Conservation (phyloP, 1,284 basidiomycete species). For the Trichosporon sp. region DNA sequence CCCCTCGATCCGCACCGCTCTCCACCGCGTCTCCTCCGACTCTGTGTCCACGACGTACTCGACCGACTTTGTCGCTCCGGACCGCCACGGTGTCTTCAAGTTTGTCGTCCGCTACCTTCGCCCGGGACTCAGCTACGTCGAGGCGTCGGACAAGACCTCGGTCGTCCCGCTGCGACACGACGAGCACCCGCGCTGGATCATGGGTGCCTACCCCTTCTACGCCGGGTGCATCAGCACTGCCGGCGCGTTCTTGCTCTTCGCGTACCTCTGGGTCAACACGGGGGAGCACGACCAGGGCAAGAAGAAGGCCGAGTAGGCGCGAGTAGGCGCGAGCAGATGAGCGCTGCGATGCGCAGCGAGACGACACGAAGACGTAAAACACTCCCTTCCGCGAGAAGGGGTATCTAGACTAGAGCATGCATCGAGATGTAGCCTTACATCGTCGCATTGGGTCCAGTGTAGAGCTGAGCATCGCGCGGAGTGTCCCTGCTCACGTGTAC, state of each 20-base stretch:
- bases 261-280: slow-evolving; percentile 70
- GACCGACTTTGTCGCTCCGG: slow-evolving; percentile 80
- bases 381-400: not conserved
- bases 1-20: slow-evolving; percentile 79
- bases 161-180: slow-evolving; percentile 93
- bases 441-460: too few relatives aligned
- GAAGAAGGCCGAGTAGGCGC: slow-evolving; percentile 50
- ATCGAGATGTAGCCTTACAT: not conserved
- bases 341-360: too few relatives aligned
- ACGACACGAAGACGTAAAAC: slow-evolving; percentile 16
- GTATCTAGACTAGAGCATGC: not conserved
- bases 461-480: too few relatives aligned
- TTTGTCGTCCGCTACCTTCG: slow-evolving; percentile 87
- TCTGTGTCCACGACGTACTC: slow-evolving; percentile 62
- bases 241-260: slow-evolving; percentile 79
- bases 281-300: slow-evolving; percentile 62
- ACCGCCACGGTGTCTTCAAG: slow-evolving; percentile 97
- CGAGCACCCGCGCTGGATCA: slow-evolving; percentile 89
- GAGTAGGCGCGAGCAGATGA: too few relatives aligned
- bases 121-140: slow-evolving; percentile 74
- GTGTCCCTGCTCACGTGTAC: too few relatives aligned
- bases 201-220: slow-evolving; percentile 94
- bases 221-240: slow-evolving; percentile 83
- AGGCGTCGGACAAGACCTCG: slow-evolving; percentile 73
- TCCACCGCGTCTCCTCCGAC: slow-evolving; percentile 59